Evolutionary conservation across 257 asterid species (phyloP).

Genomic region (Rhazya stricta): DNA sequence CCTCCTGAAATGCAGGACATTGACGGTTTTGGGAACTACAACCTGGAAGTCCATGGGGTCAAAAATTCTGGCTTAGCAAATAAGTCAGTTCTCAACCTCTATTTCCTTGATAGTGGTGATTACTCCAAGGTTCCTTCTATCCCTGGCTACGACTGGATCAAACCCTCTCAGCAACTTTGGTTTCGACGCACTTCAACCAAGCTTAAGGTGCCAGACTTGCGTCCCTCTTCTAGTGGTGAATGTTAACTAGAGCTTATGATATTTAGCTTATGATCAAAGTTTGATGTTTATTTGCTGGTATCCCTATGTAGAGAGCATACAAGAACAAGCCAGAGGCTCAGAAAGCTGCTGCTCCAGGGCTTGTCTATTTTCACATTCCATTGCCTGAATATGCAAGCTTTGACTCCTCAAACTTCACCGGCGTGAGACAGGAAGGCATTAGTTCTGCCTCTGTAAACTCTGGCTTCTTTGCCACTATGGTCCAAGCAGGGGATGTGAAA

Average conservation of each 20-base stretch:
- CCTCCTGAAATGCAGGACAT: conserved; percentile 47
- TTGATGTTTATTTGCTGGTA: neutral
- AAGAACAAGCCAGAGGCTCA: conserved; percentile 53
- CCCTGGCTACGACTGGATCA: conserved; percentile 90
- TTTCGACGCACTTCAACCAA: conserved; percentile 56
- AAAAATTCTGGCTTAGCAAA: conserved; percentile 48
- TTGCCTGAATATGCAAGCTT: conserved; percentile 80
- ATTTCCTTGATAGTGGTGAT: conserved; percentile 87
- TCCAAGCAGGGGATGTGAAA: conserved; percentile 81
- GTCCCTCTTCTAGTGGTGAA: neutral
- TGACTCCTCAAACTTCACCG: conserved; percentile 72
- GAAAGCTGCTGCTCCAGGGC: conserved; percentile 70
- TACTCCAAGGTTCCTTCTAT: conserved; percentile 75
- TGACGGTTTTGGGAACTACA: conserved; percentile 91
- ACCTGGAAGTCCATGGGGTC: conserved; percentile 72
- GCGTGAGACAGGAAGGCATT: conserved; percentile 76
- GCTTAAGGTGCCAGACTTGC: conserved; percentile 57
- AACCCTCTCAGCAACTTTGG: conserved; percentile 91
- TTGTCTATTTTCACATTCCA: conserved; percentile 90
- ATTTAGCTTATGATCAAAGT: neutral
- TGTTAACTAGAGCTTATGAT: neutral
- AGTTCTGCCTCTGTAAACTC: conserved; percentile 84
- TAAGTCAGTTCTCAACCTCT: conserved; percentile 78
- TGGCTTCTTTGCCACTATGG: conserved; percentile 84
- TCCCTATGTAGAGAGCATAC: conserved; percentile 50